phyloP scores from a whole-genome alignment of 495 filamentous ascomycete genomes.

The Glarea lozoyensis region DNA sequence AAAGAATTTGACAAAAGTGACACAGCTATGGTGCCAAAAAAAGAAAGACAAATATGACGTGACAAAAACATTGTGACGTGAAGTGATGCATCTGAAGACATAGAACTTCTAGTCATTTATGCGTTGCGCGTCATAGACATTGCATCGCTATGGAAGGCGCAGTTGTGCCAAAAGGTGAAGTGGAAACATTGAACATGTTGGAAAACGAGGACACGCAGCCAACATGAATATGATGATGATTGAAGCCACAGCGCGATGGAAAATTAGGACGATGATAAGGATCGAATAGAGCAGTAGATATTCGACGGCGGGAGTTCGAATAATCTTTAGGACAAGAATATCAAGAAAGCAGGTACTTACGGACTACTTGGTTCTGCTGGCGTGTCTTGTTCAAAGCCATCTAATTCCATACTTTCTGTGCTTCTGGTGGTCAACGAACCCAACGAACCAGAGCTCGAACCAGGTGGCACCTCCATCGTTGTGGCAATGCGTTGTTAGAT shows the following conservation, averaged over 20 bases:
- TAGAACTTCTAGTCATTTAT: conserved; percentile 5
- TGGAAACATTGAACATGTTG: background rate
- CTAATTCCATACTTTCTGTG: conserved; percentile 15
- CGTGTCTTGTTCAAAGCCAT: conserved; percentile 6
- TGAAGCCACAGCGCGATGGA: background rate
- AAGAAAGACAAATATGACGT: background rate
- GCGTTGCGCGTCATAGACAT: conserved; percentile 7
- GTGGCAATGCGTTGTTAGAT: background rate
- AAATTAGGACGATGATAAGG: background rate
- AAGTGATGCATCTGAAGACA: conserved; percentile 4
- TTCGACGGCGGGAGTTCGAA: too few relatives aligned
- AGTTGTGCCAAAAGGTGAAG: conserved; percentile 6
- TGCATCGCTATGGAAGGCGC: conserved; percentile 12
- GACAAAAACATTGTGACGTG: conserved; percentile 8
- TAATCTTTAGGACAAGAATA: background rate
- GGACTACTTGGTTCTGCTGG: conserved; percentile 8
- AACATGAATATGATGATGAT: background rate
- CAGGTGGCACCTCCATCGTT: conserved; percentile 6
- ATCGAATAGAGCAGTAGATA: conserved; percentile 2
- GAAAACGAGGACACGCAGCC: background rate
- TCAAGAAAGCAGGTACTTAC: conserved; percentile 3
- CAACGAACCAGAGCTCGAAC: conserved; percentile 17
- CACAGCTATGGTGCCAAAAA: background rate
- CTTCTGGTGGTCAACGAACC: conserved; percentile 16
- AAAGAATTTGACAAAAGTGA: conserved; percentile 4